These are phyloP conservation scores for Gynandropsis gynandra DNA, from an alignment of 345 rosid species.

Conservation along the genomic window DNA sequence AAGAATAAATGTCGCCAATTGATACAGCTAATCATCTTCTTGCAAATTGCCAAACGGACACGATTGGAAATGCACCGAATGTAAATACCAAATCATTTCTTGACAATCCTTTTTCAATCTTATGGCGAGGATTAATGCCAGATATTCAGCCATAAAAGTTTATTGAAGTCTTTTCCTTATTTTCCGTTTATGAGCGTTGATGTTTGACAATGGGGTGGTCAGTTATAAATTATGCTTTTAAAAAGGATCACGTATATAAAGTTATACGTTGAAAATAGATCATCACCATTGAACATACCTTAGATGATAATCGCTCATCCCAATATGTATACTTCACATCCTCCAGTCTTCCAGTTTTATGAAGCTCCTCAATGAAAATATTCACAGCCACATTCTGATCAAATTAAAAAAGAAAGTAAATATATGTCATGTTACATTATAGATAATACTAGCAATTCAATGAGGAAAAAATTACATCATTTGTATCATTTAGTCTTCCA, in stretches of 20 bases:
- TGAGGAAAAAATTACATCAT: conserved; percentile 34
- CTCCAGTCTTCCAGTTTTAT: conserved; percentile 46
- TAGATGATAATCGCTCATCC: conserved; percentile 66
- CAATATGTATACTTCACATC: conserved; percentile 59
- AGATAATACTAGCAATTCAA: conserved; percentile 3
- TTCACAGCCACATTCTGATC: conserved; percentile 47
- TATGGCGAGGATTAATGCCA: too few relatives aligned
- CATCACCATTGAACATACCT: conserved; percentile 36
- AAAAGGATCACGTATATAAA: not conserved
- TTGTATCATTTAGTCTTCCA: conserved; percentile 28
- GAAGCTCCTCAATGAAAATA: conserved; percentile 59
- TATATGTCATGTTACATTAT: not conserved
- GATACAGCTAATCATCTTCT: too few relatives aligned
- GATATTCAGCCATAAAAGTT: too few relatives aligned
- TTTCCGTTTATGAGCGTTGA: too few relatives aligned
- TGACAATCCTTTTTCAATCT: too few relatives aligned
- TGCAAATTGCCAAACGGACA: too few relatives aligned
- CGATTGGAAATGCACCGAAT: too few relatives aligned
- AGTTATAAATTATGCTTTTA: not conserved
- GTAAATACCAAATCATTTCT: too few relatives aligned
- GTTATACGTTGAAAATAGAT: too few relatives aligned
- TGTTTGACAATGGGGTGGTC: not conserved
- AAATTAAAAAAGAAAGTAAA: conserved; percentile 18
- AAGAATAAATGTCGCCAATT: too few relatives aligned
- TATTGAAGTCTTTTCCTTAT: too few relatives aligned